Percentiles rank a stretch among this genome's conserved stretches.
Conservation (phyloP, 495 filamentous ascomycete genomes). For the Aspergillus olivimuriae region DNA sequence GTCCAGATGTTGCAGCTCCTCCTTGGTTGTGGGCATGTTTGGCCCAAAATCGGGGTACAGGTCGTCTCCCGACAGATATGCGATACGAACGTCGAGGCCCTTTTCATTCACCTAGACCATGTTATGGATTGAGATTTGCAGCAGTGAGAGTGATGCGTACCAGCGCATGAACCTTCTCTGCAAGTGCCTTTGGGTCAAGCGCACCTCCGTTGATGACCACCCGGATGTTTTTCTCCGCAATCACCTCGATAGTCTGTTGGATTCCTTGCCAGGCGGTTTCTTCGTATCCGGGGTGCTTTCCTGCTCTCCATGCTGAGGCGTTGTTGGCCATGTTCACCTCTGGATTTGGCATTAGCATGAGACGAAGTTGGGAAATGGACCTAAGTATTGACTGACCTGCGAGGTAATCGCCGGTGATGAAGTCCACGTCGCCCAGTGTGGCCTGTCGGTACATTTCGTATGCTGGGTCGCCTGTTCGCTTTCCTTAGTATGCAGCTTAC, state of each 20-base stretch:
- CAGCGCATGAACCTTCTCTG: conserved; percentile 28
- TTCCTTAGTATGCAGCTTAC: not conserved
- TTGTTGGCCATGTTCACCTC: conserved; percentile 44
- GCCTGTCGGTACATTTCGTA: conserved; percentile 41
- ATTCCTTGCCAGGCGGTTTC: conserved; percentile 41
- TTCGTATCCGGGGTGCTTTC: conserved; percentile 35
- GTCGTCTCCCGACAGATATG: conserved; percentile 44
- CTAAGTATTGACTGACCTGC: conserved; percentile 23
- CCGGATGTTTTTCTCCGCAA: conserved; percentile 36
- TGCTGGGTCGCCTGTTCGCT: conserved; percentile 31
- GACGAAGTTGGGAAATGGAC: not conserved
- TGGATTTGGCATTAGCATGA: conserved; percentile 8
- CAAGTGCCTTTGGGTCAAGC: conserved; percentile 36
- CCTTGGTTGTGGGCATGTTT: conserved; percentile 19
- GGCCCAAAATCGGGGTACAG: conserved; percentile 20
- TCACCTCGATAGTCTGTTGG: conserved; percentile 35
- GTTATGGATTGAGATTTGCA: conserved; percentile 15
- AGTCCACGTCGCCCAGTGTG: conserved; percentile 41
- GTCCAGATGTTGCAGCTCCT: conserved; percentile 33
- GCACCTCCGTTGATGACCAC: conserved; percentile 42
- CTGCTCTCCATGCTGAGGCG: conserved; percentile 28
- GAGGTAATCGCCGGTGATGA: conserved; percentile 53
- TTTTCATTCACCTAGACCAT: too few species aligned
- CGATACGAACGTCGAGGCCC: conserved; percentile 32
- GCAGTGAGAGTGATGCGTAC: conserved; percentile 12